phyloP scores from a whole-genome alignment of 768 basidiomycete genomes.

The Ramaria sp. region DNA sequence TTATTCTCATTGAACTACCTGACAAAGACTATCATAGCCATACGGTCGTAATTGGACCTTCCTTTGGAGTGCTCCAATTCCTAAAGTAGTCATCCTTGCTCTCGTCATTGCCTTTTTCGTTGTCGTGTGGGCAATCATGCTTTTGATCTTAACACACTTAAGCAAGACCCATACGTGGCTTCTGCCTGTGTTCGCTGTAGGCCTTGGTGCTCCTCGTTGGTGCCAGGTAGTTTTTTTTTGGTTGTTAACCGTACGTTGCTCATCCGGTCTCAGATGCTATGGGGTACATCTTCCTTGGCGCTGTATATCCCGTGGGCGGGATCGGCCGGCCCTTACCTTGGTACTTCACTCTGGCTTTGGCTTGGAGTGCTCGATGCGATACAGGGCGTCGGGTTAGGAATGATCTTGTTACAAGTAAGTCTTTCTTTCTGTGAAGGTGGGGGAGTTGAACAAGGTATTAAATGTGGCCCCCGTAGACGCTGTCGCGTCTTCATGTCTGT shows the following conservation, averaged over 20 bases:
- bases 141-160: constrained; percentile 70
- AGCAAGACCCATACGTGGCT: constrained; percentile 95
- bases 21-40: constrained; percentile 34
- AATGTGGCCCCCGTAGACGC: constrained; percentile 36
- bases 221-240: constrained; percentile 56
- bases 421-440: too few relatives aligned
- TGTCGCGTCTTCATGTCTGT: constrained; percentile 89
- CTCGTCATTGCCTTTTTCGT: constrained; percentile 81
- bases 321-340: constrained; percentile 73
- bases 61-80: constrained; percentile 77
- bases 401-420: constrained; percentile 67
- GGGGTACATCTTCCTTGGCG: constrained; percentile 91
- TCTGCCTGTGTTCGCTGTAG: constrained; percentile 89
- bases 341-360: constrained; percentile 89
- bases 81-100: constrained; percentile 73
- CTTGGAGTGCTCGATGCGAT: constrained; percentile 89
- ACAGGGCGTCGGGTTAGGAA: constrained; percentile 88
- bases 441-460: too few relatives aligned
- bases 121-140: constrained; percentile 69
- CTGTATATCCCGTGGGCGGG: constrained; percentile 94
- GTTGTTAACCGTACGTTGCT: not conserved
- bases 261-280: constrained; percentile 51
- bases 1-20: constrained; percentile 7
- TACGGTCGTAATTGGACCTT: constrained; percentile 94
- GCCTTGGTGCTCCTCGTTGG: constrained; percentile 89